phyloP scores from a whole-genome alignment of 352 stramenopile genomes.

The Globisporangium okanoganense region DNA sequence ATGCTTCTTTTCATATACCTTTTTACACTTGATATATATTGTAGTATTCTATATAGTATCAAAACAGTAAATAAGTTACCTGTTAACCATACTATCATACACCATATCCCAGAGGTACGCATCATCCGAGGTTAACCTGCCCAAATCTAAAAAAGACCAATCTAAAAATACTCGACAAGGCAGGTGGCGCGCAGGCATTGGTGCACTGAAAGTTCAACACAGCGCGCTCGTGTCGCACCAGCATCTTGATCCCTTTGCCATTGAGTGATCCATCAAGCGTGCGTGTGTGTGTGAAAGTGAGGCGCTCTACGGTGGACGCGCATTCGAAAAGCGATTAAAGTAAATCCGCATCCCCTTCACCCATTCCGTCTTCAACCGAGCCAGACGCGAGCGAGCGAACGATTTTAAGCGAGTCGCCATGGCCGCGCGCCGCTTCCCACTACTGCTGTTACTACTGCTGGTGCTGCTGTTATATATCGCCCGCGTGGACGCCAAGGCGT shows the following conservation, averaged over 20 bases:
- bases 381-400: neutral
- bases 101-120: no score
- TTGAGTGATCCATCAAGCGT: neutral
- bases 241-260: neutral
- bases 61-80: no score
- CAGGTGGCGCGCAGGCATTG: slow-evolving; percentile 9
- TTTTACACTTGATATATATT: neutral
- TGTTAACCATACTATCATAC: no score
- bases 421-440: neutral
- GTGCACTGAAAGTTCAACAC: slow-evolving; percentile 13
- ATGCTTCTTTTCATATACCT: no score
- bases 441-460: neutral
- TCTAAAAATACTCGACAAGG: neutral
- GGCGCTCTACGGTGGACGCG: slow-evolving; percentile 2
- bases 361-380: slow-evolving; percentile 4
- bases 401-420: neutral
- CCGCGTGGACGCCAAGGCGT: slow-evolving; percentile 13
- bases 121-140: neutral
- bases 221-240: slow-evolving; percentile 3
- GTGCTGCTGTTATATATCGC: neutral
- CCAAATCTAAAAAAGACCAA: neutral
- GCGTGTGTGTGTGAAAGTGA: neutral
- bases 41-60: no score
- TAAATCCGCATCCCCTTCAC: neutral
- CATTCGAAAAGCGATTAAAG: slow-evolving; percentile 9